Conservation (phyloP, 179 eudicot species). For the Corrigiola litoralis region DNA sequence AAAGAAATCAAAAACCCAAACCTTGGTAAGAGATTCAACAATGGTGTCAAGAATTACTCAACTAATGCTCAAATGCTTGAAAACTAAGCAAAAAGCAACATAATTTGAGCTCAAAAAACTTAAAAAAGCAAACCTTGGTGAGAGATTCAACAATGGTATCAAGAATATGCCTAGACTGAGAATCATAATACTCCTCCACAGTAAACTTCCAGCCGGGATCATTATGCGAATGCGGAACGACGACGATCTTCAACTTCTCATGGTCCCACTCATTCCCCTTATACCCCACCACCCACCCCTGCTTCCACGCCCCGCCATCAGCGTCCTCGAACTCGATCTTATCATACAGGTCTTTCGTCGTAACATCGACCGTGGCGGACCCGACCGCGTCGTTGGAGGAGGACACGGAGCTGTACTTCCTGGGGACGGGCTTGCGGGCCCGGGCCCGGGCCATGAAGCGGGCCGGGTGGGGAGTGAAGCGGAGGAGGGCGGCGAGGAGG, state of each 20-base stretch:
- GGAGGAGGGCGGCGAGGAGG: constrained; percentile 44
- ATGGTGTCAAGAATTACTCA: too few species aligned
- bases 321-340: constrained; percentile 67
- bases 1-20: constrained; percentile 17
- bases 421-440: constrained; percentile 28
- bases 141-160: constrained; percentile 92
- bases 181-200: constrained; percentile 87
- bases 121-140: constrained; percentile 50
- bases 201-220: constrained; percentile 99
- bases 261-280: constrained; percentile 79
- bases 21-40: too few species aligned
- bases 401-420: constrained; percentile 24
- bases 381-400: constrained; percentile 30
- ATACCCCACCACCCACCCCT: constrained; percentile 82
- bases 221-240: constrained; percentile 95
- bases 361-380: constrained; percentile 55
- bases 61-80: too few species aligned
- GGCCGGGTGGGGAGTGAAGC: constrained; percentile 20
- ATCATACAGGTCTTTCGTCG: constrained; percentile 80
- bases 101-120: neutral
- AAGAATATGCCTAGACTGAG: constrained; percentile 79
- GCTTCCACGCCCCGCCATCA: constrained; percentile 97
- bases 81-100: neutral
- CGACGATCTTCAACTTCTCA: constrained; percentile 80
- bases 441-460: constrained; percentile 26